These are phyloP conservation scores for Trypanosoma caninum DNA, from an alignment of 208 protist genomes.

Conservation along the genomic window DNA sequence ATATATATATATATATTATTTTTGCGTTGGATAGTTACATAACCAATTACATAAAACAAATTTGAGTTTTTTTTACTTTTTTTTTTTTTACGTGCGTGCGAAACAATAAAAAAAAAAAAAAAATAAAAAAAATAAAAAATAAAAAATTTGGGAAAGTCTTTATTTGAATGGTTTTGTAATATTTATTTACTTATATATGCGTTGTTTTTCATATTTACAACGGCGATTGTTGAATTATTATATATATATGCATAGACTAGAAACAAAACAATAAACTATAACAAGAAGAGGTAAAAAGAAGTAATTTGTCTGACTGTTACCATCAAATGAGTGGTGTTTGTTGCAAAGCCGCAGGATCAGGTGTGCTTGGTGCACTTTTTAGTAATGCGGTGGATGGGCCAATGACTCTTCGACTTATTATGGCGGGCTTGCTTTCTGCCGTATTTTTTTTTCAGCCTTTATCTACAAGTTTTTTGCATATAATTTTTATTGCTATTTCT, in stretches of 20 bases:
- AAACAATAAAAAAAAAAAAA: not conserved
- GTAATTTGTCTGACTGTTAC: not conserved
- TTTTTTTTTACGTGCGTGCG: not conserved
- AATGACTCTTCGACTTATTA: constrained; percentile 21
- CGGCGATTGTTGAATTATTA: no score
- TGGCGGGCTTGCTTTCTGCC: constrained; percentile 41
- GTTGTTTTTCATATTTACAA: no score
- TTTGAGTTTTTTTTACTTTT: no score
- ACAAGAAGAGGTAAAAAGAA: no score
- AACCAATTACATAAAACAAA: no score
- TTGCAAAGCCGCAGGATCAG: not conserved
- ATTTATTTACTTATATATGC: no score
- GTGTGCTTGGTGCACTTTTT: not conserved
- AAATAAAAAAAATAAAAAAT: constrained; percentile 4
- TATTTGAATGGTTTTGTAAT: no score
- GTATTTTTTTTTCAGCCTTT: constrained; percentile 76
- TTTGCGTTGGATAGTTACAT: no score
- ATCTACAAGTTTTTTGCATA: constrained; percentile 52
- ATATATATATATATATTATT: no score
- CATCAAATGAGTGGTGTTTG: not conserved
- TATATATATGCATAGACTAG: no score
- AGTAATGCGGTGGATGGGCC: constrained; percentile 21
- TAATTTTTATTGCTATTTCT: constrained; percentile 58
- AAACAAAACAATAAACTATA: not conserved
- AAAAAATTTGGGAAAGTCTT: no score